Evolutionary conservation across 371 early-diverging fungal species (phyloP), one percentile per base, ranked within the genome.

Genomic region (Choanephora cucurbitarum): DNA sequence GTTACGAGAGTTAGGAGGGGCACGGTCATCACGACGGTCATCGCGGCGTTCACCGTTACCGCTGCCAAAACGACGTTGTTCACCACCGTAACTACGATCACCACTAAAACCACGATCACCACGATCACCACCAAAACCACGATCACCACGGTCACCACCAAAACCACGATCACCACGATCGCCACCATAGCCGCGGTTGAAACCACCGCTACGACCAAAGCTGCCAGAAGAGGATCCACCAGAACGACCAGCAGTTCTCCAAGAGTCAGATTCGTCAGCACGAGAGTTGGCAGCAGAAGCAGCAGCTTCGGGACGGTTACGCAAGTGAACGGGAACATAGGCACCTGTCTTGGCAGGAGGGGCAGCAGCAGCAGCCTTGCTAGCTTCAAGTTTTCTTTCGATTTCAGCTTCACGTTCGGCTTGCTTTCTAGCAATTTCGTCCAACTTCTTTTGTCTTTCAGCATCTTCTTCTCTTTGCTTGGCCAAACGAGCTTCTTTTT

Each of bases 371-470:
- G 49, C 37, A 18, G 57, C 45, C 18, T 56, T 51, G 2, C n/a
- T 32, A 5, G 41, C 65, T 17, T 39, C 53, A 13, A 68, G 24
- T n/a, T 66, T 72, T 11, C 64, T 67, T 52, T 78, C 79, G 42
- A 75, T 66, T 42, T 70, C 79, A 9, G 60, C 69, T 45, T 73
- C 76, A 33, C 59, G 61, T 34, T 79, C 74, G 15, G 58, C 60
- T 45, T 75, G 71, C 37, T 68, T 73, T 53, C 67, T 73, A 17
- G 72, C 72, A 14, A 60, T 58, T 49, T 72, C 79, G 33, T 73
- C 75, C 9, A 68, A 51, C 58, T 63, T 73, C 55, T 58, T 58
- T 42, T 59, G 51, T 19, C 49, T 39, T 46, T 70, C 66, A 24
- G 65, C 72, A 41, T 55, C 22, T 45, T 67, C 60, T 42, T 69